These are phyloP conservation scores for Naganishia randhawae DNA, from an alignment of 768 basidiomycete species.

Conservation along the genomic window DNA sequence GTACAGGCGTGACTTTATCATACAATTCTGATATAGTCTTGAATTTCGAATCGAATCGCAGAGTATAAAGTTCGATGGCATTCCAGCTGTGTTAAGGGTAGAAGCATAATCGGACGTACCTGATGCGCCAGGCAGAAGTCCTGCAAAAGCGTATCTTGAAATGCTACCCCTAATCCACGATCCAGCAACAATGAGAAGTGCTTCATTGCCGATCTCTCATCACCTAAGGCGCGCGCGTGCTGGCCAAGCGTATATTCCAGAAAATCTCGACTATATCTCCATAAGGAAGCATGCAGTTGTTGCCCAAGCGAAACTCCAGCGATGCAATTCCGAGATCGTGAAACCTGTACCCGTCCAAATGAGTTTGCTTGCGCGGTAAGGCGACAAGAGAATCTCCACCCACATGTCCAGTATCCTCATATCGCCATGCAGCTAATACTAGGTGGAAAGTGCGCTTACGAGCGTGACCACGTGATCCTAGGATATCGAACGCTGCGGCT, in stretches of 20 bases:
- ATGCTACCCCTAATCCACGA: constrained; percentile 36
- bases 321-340: constrained; percentile 52
- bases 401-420: constrained; percentile 53
- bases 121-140: constrained; percentile 84
- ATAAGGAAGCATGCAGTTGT: constrained; percentile 37
- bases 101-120: neutral
- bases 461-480: constrained; percentile 29
- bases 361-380: neutral
- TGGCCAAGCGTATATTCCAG: constrained; percentile 60
- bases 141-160: constrained; percentile 69
- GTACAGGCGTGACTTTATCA: too few species aligned
- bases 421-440: constrained; percentile 51
- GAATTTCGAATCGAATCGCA: neutral
- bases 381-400: constrained; percentile 24
- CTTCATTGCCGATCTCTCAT: constrained; percentile 68
- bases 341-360: neutral
- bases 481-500: constrained; percentile 50
- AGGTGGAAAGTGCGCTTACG: constrained; percentile 50
- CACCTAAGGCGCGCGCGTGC: constrained; percentile 83
- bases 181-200: constrained; percentile 72
- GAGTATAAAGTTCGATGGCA: neutral
- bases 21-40: too few species aligned
- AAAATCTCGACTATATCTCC: constrained; percentile 47
- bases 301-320: constrained; percentile 51
- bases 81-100: neutral